These are phyloP conservation scores for Berberis vulgaris DNA, from an alignment of 164 flowering plant genomes.

Conservation along the genomic window DNA sequence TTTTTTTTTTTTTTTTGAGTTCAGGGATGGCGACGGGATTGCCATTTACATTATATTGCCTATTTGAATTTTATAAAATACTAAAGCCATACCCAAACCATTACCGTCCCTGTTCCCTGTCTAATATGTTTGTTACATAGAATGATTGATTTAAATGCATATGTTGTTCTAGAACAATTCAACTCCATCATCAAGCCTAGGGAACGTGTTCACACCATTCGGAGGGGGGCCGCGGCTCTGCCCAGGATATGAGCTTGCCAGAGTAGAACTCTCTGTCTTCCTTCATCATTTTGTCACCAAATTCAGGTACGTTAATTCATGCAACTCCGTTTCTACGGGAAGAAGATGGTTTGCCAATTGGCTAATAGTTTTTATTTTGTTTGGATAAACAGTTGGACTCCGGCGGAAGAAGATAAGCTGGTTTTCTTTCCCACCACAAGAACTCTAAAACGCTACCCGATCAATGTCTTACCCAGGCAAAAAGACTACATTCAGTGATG, in stretches of 20 bases:
- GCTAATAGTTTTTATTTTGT: not conserved
- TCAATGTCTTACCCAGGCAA: slow-evolving; percentile 33
- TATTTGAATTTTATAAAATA: too few relatives aligned
- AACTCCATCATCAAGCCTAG: slow-evolving; percentile 20
- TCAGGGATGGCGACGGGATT: too few relatives aligned
- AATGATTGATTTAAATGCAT: too few relatives aligned
- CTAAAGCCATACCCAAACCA: too few relatives aligned
- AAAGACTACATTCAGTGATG: not conserved
- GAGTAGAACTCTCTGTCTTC: slow-evolving; percentile 78
- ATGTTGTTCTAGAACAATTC: slow-evolving; percentile 30
- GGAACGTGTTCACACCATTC: slow-evolving; percentile 62
- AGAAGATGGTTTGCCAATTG: not conserved
- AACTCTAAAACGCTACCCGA: slow-evolving; percentile 81
- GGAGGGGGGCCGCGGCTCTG: slow-evolving; percentile 94
- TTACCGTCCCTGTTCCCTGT: too few relatives aligned
- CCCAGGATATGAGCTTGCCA: slow-evolving; percentile 89
- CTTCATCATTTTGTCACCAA: slow-evolving; percentile 79
- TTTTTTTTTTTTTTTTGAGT: too few relatives aligned
- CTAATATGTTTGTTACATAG: too few relatives aligned
- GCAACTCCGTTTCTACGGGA: not conserved
- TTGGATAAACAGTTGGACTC: slow-evolving; percentile 48
- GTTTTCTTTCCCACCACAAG: slow-evolving; percentile 94
- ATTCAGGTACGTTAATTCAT: slow-evolving; percentile 37
- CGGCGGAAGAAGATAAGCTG: slow-evolving; percentile 82
- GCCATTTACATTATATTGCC: too few relatives aligned